These are phyloP conservation scores for Candida michaelii DNA, from an alignment of 805 yeast species.

Conservation along the genomic window DNA sequence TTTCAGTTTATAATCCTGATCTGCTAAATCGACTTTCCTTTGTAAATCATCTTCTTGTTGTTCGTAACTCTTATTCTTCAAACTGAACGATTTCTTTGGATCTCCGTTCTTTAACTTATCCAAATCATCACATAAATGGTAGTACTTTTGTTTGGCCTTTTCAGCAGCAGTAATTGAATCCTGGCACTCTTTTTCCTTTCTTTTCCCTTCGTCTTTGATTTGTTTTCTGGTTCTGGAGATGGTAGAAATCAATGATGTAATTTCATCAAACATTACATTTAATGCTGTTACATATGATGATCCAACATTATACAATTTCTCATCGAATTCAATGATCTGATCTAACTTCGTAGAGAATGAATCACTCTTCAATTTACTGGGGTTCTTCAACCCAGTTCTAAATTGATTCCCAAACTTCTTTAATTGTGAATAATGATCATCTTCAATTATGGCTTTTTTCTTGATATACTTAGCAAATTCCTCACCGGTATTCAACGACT, in stretches of 20 bases:
- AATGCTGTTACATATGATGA: slow-evolving; percentile 75
- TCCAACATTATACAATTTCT: slow-evolving; percentile 66
- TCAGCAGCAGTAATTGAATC: slow-evolving; percentile 85
- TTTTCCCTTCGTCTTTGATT: slow-evolving; percentile 76
- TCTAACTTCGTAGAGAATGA: slow-evolving; percentile 69
- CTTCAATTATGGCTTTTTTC: slow-evolving; percentile 75
- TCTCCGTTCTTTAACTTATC: slow-evolving; percentile 80
- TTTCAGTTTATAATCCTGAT: slow-evolving; percentile 78
- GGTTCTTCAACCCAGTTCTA: slow-evolving; percentile 46
- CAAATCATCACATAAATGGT: slow-evolving; percentile 78
- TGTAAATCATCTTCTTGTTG: slow-evolving; percentile 90
- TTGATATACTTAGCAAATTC: slow-evolving; percentile 79
- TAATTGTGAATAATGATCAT: slow-evolving; percentile 72
- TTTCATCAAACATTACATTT: slow-evolving; percentile 82
- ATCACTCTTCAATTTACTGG: slow-evolving; percentile 51
- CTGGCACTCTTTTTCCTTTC: slow-evolving; percentile 78
- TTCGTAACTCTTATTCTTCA: slow-evolving; percentile 74
- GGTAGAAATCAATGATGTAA: slow-evolving; percentile 66
- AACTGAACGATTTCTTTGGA: slow-evolving; percentile 80
- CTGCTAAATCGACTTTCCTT: slow-evolving; percentile 79
- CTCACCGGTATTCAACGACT: slow-evolving; percentile 76
- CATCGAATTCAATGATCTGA: slow-evolving; percentile 73
- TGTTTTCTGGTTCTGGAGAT: slow-evolving; percentile 72
- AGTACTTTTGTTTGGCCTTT: slow-evolving; percentile 76
- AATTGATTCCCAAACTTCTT: slow-evolving; percentile 66